phyloP scores from a whole-genome alignment of 1,284 basidiomycete genomes.

The Volvariella volvacea region DNA sequence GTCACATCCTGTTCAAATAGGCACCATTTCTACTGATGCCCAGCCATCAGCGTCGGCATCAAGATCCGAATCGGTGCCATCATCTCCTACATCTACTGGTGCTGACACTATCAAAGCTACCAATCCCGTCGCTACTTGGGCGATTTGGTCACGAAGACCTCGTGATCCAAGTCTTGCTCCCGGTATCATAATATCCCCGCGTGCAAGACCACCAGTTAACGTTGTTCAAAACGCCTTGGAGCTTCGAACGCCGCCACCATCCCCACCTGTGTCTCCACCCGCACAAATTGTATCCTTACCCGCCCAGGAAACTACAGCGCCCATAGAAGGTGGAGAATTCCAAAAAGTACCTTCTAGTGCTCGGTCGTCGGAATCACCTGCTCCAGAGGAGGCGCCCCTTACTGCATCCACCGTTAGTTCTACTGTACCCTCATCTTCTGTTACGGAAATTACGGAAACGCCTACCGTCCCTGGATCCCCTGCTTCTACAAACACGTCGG shows the following conservation, averaged over 20 bases:
- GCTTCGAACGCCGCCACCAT: constrained; percentile 40
- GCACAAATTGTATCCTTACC: constrained; percentile 10
- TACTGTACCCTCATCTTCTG: constrained; percentile 28
- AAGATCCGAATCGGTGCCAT: neutral
- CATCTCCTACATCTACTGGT: neutral
- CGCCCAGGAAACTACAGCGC: too few relatives aligned
- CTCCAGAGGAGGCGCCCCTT: neutral
- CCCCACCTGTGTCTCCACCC: constrained; percentile 19
- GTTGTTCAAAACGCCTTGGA: constrained; percentile 48
- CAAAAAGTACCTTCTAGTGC: neutral
- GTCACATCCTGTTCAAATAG: neutral
- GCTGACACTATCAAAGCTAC: neutral
- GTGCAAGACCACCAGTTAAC: constrained; percentile 49
- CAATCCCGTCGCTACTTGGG: constrained; percentile 29
- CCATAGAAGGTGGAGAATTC: neutral
- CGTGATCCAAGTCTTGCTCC: constrained; percentile 53
- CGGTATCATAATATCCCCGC: constrained; percentile 59
- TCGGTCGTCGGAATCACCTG: neutral
- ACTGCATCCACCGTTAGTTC: constrained; percentile 16
- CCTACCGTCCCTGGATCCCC: constrained; percentile 47
- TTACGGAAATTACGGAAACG: constrained; percentile 29
- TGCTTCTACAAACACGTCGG: constrained; percentile 51
- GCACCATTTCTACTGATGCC: neutral
- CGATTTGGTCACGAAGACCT: constrained; percentile 64
- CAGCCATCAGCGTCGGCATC: neutral